phyloP scores from a whole-genome alignment of 164 flowering plant genomes.

The Vitis rotundifolia region DNA sequence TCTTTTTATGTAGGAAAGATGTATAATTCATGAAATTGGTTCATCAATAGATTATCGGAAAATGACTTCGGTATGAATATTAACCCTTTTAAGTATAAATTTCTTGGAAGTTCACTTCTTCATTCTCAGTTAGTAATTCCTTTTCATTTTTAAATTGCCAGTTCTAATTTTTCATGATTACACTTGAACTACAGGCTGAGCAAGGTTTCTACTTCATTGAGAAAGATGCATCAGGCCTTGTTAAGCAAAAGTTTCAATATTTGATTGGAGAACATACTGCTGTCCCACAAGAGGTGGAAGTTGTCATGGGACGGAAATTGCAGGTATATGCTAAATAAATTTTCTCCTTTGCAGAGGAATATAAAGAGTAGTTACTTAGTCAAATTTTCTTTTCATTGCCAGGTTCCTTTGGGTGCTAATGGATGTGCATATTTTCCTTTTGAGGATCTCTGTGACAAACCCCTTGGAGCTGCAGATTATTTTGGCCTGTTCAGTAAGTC shows the following conservation, averaged over 20 bases:
- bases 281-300: constrained; percentile 84
- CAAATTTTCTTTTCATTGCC: neutral
- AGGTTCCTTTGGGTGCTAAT: constrained; percentile 88
- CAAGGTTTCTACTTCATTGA: constrained; percentile 90
- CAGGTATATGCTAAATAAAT: constrained; percentile 41
- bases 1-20: constrained; percentile 71
- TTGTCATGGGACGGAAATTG: constrained; percentile 92
- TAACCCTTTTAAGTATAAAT: neutral
- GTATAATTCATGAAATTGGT: constrained; percentile 84
- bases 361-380: neutral
- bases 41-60: constrained; percentile 86
- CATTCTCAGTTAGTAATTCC: neutral
- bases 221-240: constrained; percentile 42
- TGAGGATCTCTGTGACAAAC: constrained; percentile 90
- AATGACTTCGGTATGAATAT: constrained; percentile 72
- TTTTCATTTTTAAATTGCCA: neutral
- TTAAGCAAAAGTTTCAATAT: constrained; percentile 66
- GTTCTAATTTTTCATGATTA: constrained; percentile 9
- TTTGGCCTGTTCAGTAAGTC: constrained; percentile 92
- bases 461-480: constrained; percentile 99
- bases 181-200: constrained; percentile 56
- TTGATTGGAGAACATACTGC: constrained; percentile 61
- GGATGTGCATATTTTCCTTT: constrained; percentile 94
- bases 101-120: neutral
- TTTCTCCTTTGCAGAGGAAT: neutral